phyloP scores from a whole-genome alignment of 768 basidiomycete genomes.

The Mrakia gelida region DNA sequence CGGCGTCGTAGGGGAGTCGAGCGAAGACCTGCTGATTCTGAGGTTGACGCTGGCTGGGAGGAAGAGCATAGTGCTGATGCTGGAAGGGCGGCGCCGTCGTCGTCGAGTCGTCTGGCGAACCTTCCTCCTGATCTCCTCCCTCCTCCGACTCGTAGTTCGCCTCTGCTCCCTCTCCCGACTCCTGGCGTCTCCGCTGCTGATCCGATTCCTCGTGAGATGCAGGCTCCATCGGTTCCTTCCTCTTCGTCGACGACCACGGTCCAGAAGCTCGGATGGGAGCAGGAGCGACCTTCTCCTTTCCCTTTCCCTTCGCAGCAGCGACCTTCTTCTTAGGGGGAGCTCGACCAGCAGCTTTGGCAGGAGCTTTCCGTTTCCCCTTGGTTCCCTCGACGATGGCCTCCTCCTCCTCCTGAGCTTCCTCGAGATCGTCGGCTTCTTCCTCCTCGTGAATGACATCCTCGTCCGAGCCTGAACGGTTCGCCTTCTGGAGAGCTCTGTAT shows the following conservation, averaged over 20 bases:
- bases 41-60: background rate
- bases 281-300: conserved; percentile 10
- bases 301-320: background rate
- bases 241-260: background rate
- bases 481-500: background rate
- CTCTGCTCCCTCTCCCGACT: background rate
- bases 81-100: background rate
- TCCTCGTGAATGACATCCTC: background rate
- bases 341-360: background rate
- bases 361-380: background rate
- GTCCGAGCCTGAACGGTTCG: background rate
- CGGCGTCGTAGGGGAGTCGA: background rate
- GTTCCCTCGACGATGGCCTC: background rate
- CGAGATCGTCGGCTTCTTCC: background rate
- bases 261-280: background rate
- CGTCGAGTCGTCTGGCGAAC: background rate
- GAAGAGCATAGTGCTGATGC: background rate
- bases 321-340: too few species aligned
- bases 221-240: background rate
- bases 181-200: background rate
- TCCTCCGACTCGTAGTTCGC: background rate
- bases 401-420: conserved; percentile 2
- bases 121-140: background rate
- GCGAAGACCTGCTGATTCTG: background rate
- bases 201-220: background rate